These are phyloP conservation scores for Candida succiphila DNA, from an alignment of 805 yeast species.

Conservation along the genomic window DNA sequence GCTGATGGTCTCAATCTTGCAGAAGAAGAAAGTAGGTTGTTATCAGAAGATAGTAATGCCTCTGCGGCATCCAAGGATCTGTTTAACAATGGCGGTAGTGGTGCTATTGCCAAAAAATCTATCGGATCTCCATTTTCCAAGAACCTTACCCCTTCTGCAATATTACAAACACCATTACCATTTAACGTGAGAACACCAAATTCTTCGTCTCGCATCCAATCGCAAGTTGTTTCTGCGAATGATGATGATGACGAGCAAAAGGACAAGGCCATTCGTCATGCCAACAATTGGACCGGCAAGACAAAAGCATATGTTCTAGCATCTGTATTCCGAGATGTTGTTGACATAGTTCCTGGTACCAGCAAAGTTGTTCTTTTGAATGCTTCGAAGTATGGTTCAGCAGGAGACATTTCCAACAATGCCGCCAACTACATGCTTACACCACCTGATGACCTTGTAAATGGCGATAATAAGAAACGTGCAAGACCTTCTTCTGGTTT, in stretches of 20 bases:
- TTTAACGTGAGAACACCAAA: constrained; percentile 24
- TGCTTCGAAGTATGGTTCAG: neutral
- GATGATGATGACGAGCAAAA: neutral
- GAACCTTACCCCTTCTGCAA: constrained; percentile 28
- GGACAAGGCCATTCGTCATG: neutral
- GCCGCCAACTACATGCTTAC: constrained; percentile 14
- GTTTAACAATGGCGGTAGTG: constrained; percentile 1
- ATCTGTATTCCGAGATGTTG: constrained; percentile 36
- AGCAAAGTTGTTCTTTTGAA: constrained; percentile 5
- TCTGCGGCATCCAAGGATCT: constrained; percentile 4
- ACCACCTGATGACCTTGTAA: constrained; percentile 23
- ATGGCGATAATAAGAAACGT: neutral
- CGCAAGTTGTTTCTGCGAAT: neutral
- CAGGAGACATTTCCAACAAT: neutral
- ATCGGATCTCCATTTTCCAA: constrained; percentile 5
- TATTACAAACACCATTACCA: constrained; percentile 27
- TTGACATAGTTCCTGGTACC: constrained; percentile 13
- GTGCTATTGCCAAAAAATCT: too few relatives aligned
- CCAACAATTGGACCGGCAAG: constrained; percentile 25
- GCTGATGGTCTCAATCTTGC: constrained; percentile 39
- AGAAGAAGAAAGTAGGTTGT: constrained; percentile 23
- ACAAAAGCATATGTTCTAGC: constrained; percentile 34
- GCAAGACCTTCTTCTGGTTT: constrained; percentile 5
- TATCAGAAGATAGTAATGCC: constrained; percentile 12
- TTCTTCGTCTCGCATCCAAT: constrained; percentile 2